Evolutionary conservation across 2,329 filamentous ascomycete genomes (phyloP).

Genomic region (Cadophora sp.): DNA sequence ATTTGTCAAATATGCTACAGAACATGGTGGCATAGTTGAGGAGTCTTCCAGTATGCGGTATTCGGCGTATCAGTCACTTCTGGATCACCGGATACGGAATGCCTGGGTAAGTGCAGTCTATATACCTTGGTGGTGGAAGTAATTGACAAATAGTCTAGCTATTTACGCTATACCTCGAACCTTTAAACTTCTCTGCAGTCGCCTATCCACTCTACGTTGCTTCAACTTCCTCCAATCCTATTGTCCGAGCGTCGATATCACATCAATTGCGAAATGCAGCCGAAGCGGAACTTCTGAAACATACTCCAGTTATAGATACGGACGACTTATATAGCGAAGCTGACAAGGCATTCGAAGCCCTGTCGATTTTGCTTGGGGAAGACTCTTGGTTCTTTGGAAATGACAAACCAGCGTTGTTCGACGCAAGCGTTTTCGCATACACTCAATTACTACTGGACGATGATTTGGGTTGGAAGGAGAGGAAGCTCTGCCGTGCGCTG

Average conservation of each 20-base stretch:
- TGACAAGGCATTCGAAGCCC: constrained; percentile 65
- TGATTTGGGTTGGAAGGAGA: constrained; percentile 63
- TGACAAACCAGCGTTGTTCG: constrained; percentile 72
- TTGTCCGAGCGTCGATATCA: constrained; percentile 69
- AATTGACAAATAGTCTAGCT: constrained; percentile 57
- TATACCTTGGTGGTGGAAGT: not conserved
- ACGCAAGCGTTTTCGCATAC: constrained; percentile 90
- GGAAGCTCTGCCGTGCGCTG: constrained; percentile 63
- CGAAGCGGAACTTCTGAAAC: constrained; percentile 73
- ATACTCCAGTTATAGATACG: constrained; percentile 61
- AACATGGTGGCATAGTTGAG: constrained; percentile 53
- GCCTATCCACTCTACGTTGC: constrained; percentile 77
- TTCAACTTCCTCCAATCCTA: constrained; percentile 62
- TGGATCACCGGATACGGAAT: constrained; percentile 79
- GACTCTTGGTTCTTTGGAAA: constrained; percentile 66
- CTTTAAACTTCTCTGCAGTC: constrained; percentile 68
- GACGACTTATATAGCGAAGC: constrained; percentile 66
- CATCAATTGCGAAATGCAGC: constrained; percentile 77
- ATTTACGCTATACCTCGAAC: constrained; percentile 80
- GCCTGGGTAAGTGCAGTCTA: constrained; percentile 71
- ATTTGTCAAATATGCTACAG: constrained; percentile 72
- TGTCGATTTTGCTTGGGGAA: constrained; percentile 64
- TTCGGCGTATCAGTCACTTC: constrained; percentile 79
- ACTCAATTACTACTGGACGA: constrained; percentile 79
- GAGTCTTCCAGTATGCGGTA: constrained; percentile 57